Base-by-base conservation (phyloP, 306 rosid genomes). In the Luffa aegyptiaca region DNA sequence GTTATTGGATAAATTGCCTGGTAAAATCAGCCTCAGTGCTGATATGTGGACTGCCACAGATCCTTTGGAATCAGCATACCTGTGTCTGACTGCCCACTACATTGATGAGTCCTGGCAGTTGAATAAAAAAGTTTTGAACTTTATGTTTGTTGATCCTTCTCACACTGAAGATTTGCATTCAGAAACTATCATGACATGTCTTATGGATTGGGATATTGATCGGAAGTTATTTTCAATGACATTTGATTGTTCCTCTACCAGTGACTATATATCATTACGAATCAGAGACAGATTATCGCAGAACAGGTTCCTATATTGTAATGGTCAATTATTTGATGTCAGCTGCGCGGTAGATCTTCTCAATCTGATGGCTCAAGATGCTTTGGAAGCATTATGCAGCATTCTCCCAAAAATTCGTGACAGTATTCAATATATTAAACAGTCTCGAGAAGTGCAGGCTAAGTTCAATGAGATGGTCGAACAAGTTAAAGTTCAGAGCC, bases 131-230 rank as follows among this genome's bases (percentile, higher is more conserved):
- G 79, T 96, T 83, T 80, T 96, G 64, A 96, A 88, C 84, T 96
- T 88, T 77, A 84, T 90, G 62, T 79, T 83, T 89, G 80, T 90
- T 61, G 96, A 96, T 90, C 90, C 92, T 83, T 89, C 89, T 85
- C 89, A 87, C 31, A 90, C 98, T 10, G 97, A 90, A 84, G 97
- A 96, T 82, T 79, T 84, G 84, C 94, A 88, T 79, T 88, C 97
- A 36, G 96, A 93, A 68, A 84, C 89, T 70, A 87, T 96, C 83
- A 93, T 92, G 93, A 48, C 85, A 55, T 88, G 97, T 76, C 78
- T 96, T 71, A 96, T 93, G 94, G 98, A 93, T 77, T 96, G 99
- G 99, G 99, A 96, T 88, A 90, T 93, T 73, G 98, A 96, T 76
- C 93, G 99, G 0, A 96, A 96, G 77, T 84, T 93, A 83, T 93